Evolutionary conservation across 306 rosid genomes (phyloP).

Genomic region (Chamaecrista fasciculata): DNA sequence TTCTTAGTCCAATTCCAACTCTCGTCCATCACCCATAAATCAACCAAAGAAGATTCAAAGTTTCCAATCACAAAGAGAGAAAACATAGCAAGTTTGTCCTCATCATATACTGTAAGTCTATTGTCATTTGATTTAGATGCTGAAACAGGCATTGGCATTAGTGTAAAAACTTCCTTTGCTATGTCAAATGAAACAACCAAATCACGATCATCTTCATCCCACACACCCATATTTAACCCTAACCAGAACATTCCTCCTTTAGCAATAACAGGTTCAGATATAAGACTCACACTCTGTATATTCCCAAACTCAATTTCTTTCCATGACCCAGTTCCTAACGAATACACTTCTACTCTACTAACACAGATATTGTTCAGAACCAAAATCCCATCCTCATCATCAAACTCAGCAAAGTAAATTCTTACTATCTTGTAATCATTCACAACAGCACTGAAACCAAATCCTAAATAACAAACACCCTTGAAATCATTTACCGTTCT

Average conservation of each 20-base stretch:
- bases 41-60: background rate
- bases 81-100: background rate
- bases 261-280: background rate
- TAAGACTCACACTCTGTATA: background rate
- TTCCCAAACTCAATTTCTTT: background rate
- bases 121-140: background rate
- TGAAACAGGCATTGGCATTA: background rate
- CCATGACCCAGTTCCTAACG: conserved; percentile 14
- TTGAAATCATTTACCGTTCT: background rate
- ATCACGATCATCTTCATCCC: background rate
- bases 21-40: background rate
- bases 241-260: conserved; percentile 9
- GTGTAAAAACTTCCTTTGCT: background rate
- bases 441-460: conserved; percentile 7
- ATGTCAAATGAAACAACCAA: background rate
- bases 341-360: background rate
- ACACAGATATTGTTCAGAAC: background rate
- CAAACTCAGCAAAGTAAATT: background rate
- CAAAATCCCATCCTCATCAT: background rate
- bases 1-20: conserved; percentile 21
- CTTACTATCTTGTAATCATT: conserved; percentile 30
- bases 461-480: background rate
- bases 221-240: background rate
- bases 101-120: background rate
- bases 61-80: background rate